Evolutionary conservation across 2,329 filamentous ascomycete species (phyloP).

Genomic region (Pseudocercospora vitis): DNA sequence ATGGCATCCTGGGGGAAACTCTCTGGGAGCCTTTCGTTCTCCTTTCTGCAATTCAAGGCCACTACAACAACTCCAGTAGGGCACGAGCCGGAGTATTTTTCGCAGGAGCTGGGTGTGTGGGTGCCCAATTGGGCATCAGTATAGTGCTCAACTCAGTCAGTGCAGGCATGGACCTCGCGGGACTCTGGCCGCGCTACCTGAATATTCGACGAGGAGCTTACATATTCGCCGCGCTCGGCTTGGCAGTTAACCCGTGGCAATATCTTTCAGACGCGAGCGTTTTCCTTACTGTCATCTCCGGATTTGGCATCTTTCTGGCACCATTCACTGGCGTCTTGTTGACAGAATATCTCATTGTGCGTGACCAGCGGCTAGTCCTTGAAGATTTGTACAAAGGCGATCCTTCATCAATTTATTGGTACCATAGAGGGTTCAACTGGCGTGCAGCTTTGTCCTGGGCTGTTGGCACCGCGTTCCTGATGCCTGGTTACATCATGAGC

Average conservation of each 20-base stretch:
- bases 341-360: constrained; percentile 4
- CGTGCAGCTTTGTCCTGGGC: constrained; percentile 5
- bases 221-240: neutral
- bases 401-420: constrained; percentile 4
- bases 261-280: constrained; percentile 1
- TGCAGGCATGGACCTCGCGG: constrained; percentile 6
- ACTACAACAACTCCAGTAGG: constrained; percentile 7
- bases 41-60: constrained; percentile 4
- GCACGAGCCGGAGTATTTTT: constrained; percentile 4
- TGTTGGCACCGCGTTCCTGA: neutral
- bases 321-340: constrained; percentile 4
- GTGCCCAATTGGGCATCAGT: constrained; percentile 5
- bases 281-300: constrained; percentile 3
- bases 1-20: constrained; percentile 5
- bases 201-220: constrained; percentile 7
- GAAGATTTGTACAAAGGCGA: constrained; percentile 4
- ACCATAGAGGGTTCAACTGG: constrained; percentile 4
- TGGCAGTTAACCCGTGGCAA: constrained; percentile 8
- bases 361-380: neutral
- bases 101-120: constrained; percentile 4
- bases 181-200: constrained; percentile 5
- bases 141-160: constrained; percentile 3
- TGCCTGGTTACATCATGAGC: constrained; percentile 9
- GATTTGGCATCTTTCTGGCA: constrained; percentile 6
- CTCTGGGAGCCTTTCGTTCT: constrained; percentile 6